Evolutionary conservation across 768 basidiomycete species (phyloP), one percentile per base, ranked within the genome.

Genomic region (Naematelia aurantialba): DNA sequence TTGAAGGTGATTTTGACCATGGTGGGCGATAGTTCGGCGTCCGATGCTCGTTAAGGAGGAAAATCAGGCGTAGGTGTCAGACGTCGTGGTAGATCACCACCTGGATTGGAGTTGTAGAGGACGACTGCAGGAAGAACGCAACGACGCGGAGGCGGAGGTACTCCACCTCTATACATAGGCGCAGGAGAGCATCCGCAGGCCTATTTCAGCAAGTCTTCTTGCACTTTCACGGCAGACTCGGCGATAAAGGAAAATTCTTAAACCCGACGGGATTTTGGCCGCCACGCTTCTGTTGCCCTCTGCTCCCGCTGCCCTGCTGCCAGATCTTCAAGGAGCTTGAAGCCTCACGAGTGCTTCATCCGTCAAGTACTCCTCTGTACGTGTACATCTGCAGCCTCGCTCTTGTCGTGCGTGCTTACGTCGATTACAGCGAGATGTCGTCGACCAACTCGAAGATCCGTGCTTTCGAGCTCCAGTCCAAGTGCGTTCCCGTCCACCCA

Each of bases 1-100:
- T 97, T 98, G 73, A 98, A 81, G 25, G 91, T 94, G 78, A 98
- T 83, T 84, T 91, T 90, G 87, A 91, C 89, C 76, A 75, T 74
- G 29, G 27, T 67, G 52, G 46, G 25, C 24, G 59, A 24, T 27
- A 30, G n/a, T 31, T 51, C 42, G 31, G 48, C 26, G 14, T 24
- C 30, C 45, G 27, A 39, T 55, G 55, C 46, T 46, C 5, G 22
- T 21, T 45, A 25, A 21, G 34, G 21, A 34, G 34, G 53, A 21
- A 62, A 49, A 24, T 29, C 39, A 31, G 63, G n/a, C 45, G 46
- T n/a, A n/a, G n/a, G n/a, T n/a, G n/a, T n/a, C n/a, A n/a, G n/a
- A n/a, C n/a, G n/a, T n/a, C n/a, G n/a, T n/a, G n/a, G n/a, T n/a
- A n/a, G n/a, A n/a, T n/a, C n/a, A n/a, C n/a, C n/a, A n/a, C n/a